Evolutionary conservation across 1,139 yeast species (phyloP).

Genomic region (Magnusiomyces suaveolens): DNA sequence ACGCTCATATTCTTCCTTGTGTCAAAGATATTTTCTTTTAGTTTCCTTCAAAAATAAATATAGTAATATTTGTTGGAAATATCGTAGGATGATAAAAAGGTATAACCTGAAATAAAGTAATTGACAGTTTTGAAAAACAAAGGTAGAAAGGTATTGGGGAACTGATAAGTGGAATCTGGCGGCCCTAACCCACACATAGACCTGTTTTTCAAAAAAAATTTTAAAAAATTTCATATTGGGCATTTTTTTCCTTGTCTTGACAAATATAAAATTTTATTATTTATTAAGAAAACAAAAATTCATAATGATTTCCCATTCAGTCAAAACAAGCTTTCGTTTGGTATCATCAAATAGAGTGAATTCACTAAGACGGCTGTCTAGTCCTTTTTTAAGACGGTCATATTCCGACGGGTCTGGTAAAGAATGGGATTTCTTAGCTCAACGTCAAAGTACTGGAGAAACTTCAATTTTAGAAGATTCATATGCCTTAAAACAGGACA

Average conservation of each 20-base stretch:
- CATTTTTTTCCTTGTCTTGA: not conserved
- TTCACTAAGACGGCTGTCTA: not conserved
- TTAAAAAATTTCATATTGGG: too few species aligned
- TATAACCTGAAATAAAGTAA: too few species aligned
- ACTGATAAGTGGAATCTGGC: too few species aligned
- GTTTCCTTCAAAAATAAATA: too few species aligned
- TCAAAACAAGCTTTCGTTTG: not conserved
- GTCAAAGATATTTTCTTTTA: too few species aligned
- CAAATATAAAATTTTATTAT: not conserved
- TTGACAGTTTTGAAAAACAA: too few species aligned
- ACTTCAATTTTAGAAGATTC: not conserved
- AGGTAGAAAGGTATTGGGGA: too few species aligned
- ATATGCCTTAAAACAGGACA: too few species aligned
- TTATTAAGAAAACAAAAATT: too few species aligned
- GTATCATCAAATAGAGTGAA: not conserved
- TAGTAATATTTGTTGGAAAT: not conserved
- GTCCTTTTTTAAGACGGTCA: not conserved
- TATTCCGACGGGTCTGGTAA: not conserved
- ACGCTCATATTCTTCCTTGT: slow-evolving; percentile 48
- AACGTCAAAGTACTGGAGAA: not conserved
- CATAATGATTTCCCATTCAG: not conserved
- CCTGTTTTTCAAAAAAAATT: too few species aligned
- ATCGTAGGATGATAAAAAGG: too few species aligned
- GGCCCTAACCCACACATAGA: not conserved
- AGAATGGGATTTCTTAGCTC: not conserved